These are phyloP conservation scores for Puccinia polysora DNA, from an alignment of 1,284 basidiomycete genomes.

Conservation along the genomic window DNA sequence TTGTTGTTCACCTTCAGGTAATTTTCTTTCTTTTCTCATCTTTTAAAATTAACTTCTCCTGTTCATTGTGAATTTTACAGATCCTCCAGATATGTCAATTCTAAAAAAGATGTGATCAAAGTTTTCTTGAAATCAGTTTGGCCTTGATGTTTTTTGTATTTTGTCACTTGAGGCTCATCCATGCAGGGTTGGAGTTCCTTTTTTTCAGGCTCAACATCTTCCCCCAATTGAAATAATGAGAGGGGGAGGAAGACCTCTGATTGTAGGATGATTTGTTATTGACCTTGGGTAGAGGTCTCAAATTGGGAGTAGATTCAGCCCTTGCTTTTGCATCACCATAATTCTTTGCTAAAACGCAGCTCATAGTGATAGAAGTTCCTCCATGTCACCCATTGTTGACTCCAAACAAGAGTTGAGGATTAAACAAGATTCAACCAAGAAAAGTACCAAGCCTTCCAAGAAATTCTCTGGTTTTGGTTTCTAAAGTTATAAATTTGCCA, in stretches of 20 bases:
- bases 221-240: slow-evolving; percentile 20
- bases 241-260: neutral
- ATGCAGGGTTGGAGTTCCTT: slow-evolving; percentile 23
- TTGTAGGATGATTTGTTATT: neutral
- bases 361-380: slow-evolving; percentile 42
- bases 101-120: slow-evolving; percentile 45
- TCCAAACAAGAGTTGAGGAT: slow-evolving; percentile 9
- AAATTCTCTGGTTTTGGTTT: slow-evolving; percentile 91
- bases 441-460: slow-evolving; percentile 52
- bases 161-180: slow-evolving; percentile 32
- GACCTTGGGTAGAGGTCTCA: neutral
- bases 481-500: slow-evolving; percentile 68
- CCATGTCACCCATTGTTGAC: slow-evolving; percentile 30
- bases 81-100: too few species aligned
- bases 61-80: too few species aligned
- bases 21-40: too few species aligned
- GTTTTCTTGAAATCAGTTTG: slow-evolving; percentile 19
- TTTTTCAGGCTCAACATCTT: slow-evolving; percentile 24
- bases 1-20: too few species aligned
- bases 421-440: slow-evolving; percentile 45
- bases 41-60: too few species aligned
- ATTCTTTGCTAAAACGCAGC: slow-evolving; percentile 36
- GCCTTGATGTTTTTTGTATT: slow-evolving; percentile 19
- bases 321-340: slow-evolving; percentile 17
- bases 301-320: slow-evolving; percentile 7